These are phyloP conservation scores for Syzygium oleosum DNA, from an alignment of 345 rosid genomes.

Conservation along the genomic window DNA sequence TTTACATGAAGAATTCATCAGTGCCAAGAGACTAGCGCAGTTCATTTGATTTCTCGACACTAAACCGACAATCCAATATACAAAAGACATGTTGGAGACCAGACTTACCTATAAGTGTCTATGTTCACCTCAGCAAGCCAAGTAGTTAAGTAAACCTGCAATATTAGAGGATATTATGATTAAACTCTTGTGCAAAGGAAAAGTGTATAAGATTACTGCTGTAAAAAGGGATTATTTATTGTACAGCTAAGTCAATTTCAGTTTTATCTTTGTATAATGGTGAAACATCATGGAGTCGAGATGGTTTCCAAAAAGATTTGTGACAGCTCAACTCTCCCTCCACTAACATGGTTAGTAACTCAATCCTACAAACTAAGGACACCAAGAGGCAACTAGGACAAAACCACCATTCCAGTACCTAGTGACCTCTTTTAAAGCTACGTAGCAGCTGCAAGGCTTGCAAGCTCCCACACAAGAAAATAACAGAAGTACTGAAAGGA, in stretches of 20 bases:
- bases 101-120: slow-evolving; percentile 47
- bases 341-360: neutral
- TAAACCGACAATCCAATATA: neutral
- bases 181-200: neutral
- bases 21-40: too few relatives aligned
- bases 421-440: neutral
- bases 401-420: neutral
- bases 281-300: neutral
- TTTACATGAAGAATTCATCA: too few relatives aligned
- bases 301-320: neutral
- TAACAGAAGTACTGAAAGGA: neutral
- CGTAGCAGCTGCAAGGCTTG: neutral
- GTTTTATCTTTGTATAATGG: neutral
- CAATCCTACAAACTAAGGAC: neutral
- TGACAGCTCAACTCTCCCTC: neutral
- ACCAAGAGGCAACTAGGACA: neutral
- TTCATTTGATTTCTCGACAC: neutral
- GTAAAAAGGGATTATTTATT: neutral
- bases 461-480: neutral
- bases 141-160: slow-evolving; percentile 65
- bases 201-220: neutral
- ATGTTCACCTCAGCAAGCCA: slow-evolving; percentile 82
- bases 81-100: neutral
- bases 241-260: neutral
- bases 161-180: neutral